Base-by-base conservation (phyloP, 1,284 basidiomycete genomes). In the Rhizopogon hawkerae region DNA sequence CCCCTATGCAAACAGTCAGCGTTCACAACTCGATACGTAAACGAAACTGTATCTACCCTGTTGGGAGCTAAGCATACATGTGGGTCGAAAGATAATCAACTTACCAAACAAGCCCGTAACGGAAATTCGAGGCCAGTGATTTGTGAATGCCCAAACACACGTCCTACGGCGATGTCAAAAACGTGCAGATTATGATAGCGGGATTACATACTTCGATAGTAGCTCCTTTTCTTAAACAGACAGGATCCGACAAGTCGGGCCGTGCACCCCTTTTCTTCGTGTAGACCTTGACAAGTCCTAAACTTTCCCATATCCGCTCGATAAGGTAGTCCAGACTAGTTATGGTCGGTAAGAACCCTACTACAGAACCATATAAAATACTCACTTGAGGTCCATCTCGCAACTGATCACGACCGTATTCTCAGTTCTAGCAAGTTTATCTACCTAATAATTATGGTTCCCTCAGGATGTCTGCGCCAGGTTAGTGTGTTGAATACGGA, bases 211-310 rank as follows among this genome's bases (percentile, higher is more conserved):
- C 89, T 75, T 97, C 95, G 52, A 98, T 88, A 0, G 91, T 94
- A 1, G 94, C 92, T 0, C 94, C 95, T 60, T 82, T 88, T 48
- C 94, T 78, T 56, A 97, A 70, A 63, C 93, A 94, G 44, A 98
- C 83, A n/a, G 95, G 95, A 68, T 98, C 95, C 1, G 75, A 70
- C 14, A 98, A 69, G 64, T 98, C 95, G 2, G 95, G 92, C 57
- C 89, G 88, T 31, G 77, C 89, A n/a, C 94, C 95, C 42, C 95
- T 79, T 67, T 94, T 94, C 71, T 97, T 98, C 1, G 94, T 97
- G 69, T 97, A 98, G 48, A 97, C 83, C 67, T 92, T 93, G 46
- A 94, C 92, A 14, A 94, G 78, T 35, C 77, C 75, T 14, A 94
- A 76, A 54, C 90, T 83, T 52, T 87, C 85, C 94, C 95, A 98